A percentile compares a stretch with the other conserved stretches of the same genome.
These are phyloP conservation scores for Kwoniella newhampshirensis DNA, from an alignment of 768 basidiomycete species.

Conservation along the genomic window DNA sequence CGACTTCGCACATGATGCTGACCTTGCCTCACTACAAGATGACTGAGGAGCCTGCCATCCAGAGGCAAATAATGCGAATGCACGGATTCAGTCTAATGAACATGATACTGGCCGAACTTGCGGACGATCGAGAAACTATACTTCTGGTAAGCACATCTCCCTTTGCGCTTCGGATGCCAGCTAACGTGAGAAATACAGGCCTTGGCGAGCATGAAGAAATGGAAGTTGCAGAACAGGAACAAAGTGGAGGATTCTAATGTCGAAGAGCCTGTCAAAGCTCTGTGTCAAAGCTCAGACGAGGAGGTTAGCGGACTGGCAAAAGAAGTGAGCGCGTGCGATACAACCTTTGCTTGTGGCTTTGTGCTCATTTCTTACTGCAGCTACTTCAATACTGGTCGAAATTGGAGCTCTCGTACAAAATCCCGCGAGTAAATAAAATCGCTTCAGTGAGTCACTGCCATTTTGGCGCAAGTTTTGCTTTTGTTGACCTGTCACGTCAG, in stretches of 20 bases:
- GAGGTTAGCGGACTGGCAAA: conserved; percentile 63
- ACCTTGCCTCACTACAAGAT: conserved; percentile 62
- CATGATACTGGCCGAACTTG: conserved; percentile 76
- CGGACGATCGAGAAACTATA: conserved; percentile 68
- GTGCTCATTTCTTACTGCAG: conserved; percentile 53
- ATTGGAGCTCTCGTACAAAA: conserved; percentile 56
- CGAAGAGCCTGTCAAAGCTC: conserved; percentile 63
- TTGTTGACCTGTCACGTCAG: conserved; percentile 53
- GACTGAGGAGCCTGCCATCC: conserved; percentile 73
- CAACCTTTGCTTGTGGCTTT: background rate
- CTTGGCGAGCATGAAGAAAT: conserved; percentile 56
- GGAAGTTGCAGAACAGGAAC: conserved; percentile 82
- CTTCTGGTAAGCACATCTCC: conserved; percentile 61
- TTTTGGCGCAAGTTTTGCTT: background rate
- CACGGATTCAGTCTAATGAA: conserved; percentile 92
- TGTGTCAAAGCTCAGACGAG: conserved; percentile 62
- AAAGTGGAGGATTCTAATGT: conserved; percentile 85
- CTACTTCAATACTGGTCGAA: conserved; percentile 77
- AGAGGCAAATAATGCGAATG: conserved; percentile 80
- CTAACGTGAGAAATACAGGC: conserved; percentile 43
- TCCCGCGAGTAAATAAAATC: conserved; percentile 39
- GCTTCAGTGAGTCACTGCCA: conserved; percentile 29
- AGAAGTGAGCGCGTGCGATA: conserved; percentile 57
- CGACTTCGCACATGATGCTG: conserved; percentile 5
- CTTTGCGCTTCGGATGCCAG: background rate